Conservation (phyloP, 2,329 filamentous ascomycete genomes). For the Mollisia scopiformis region DNA sequence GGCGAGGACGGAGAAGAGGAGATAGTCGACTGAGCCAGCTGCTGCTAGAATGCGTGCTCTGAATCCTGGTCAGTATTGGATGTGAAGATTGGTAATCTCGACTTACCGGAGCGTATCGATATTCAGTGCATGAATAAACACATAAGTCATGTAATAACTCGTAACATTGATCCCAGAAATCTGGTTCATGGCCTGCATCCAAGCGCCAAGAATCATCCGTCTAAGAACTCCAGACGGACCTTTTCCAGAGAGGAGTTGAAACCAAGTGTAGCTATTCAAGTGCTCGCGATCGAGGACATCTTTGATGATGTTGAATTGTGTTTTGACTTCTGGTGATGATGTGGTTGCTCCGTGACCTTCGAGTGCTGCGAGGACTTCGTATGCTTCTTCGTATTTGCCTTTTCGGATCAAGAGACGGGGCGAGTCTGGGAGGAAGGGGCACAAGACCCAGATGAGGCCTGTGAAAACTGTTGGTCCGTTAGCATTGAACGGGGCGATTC, state of each 20-base stretch:
- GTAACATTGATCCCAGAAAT: constrained; percentile 44
- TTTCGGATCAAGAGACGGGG: constrained; percentile 73
- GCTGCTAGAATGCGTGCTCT: constrained; percentile 46
- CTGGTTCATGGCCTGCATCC: constrained; percentile 54
- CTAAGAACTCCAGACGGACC: constrained; percentile 46
- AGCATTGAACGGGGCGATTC: neutral
- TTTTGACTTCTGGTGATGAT: constrained; percentile 38
- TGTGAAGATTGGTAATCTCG: neutral
- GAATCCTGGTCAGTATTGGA: neutral
- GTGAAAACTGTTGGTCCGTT: constrained; percentile 30
- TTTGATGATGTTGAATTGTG: constrained; percentile 44
- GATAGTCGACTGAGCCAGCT: constrained; percentile 51
- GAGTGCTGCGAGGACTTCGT: constrained; percentile 51
- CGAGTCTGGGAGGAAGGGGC: constrained; percentile 65
- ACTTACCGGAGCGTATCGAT: constrained; percentile 31
- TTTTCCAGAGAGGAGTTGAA: constrained; percentile 45
- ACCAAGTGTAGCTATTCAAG: constrained; percentile 41
- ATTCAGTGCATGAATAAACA: constrained; percentile 46
- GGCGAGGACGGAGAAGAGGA: constrained; percentile 43
- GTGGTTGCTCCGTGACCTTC: constrained; percentile 44
- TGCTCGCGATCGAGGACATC: constrained; percentile 45
- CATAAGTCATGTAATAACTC: constrained; percentile 41
- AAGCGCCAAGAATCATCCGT: constrained; percentile 49
- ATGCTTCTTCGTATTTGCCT: constrained; percentile 60
- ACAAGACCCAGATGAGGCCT: constrained; percentile 38